phyloP scores from a whole-genome alignment of 2,329 filamentous ascomycete genomes.

The Atkinsonella hypoxylon region DNA sequence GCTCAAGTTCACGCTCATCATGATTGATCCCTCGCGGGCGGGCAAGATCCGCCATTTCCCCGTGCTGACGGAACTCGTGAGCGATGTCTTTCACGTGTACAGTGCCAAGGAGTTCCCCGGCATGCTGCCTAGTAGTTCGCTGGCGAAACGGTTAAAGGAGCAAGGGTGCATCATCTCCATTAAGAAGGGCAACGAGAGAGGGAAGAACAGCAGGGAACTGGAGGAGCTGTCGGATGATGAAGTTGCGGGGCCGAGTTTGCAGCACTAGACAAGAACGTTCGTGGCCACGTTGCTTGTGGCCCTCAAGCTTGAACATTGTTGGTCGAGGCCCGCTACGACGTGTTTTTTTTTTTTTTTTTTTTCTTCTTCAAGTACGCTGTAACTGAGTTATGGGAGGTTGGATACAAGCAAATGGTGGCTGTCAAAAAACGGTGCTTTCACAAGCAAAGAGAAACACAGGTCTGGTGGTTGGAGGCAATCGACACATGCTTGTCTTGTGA shows the following conservation, averaged over 20 bases:
- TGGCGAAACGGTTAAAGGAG: slow-evolving; percentile 63
- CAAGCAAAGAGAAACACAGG: too few species aligned
- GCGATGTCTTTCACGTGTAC: slow-evolving; percentile 65
- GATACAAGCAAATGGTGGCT: too few species aligned
- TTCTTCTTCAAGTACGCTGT: too few species aligned
- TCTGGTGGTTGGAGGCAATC: too few species aligned
- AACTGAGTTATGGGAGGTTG: too few species aligned
- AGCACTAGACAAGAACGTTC: neutral
- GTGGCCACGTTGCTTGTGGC: too few species aligned
- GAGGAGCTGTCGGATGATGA: slow-evolving; percentile 12
- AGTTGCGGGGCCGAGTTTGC: slow-evolving; percentile 7
- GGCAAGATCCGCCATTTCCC: slow-evolving; percentile 34
- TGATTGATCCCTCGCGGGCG: slow-evolving; percentile 50
- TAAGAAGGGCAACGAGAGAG: slow-evolving; percentile 71
- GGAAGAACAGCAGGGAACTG: slow-evolving; percentile 10
- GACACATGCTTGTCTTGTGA: neutral
- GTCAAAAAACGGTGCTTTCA: too few species aligned
- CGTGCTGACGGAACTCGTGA: slow-evolving; percentile 42
- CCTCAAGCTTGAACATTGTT: too few species aligned
- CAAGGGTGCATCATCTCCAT: slow-evolving; percentile 78
- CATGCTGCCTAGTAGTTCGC: slow-evolving; percentile 63
- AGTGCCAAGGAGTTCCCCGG: slow-evolving; percentile 80
- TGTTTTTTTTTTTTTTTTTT: too few species aligned
- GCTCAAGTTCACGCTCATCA: slow-evolving; percentile 61
- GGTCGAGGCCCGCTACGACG: too few species aligned